These are phyloP conservation scores for Populus ilicifolia DNA, from an alignment of 345 rosid genomes.

Conservation along the genomic window DNA sequence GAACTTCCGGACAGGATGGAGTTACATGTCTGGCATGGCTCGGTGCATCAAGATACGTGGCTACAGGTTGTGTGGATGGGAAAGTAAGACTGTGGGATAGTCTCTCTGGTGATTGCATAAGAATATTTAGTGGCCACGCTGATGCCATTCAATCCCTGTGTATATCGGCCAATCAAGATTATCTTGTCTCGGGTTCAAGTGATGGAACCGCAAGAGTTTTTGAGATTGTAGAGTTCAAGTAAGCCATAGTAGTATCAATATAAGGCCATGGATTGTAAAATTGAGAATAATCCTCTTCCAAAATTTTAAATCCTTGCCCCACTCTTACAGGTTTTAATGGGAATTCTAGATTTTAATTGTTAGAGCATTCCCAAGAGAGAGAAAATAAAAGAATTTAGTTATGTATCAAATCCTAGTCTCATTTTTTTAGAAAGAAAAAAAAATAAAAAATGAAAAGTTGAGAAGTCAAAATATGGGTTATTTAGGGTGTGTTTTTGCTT, in stretches of 20 bases:
- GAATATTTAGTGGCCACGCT: constrained; percentile 61
- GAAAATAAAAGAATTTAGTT: too few relatives aligned
- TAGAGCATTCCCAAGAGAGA: too few relatives aligned
- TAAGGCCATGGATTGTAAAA: too few relatives aligned
- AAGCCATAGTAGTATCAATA: not conserved
- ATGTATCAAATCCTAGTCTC: too few relatives aligned
- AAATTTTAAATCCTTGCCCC: too few relatives aligned
- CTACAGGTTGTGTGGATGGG: constrained; percentile 76
- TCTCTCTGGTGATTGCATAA: constrained; percentile 65
- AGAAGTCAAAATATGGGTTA: too few relatives aligned
- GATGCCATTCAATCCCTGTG: constrained; percentile 56
- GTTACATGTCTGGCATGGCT: constrained; percentile 79
- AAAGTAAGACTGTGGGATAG: constrained; percentile 74
- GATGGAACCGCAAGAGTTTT: constrained; percentile 79
- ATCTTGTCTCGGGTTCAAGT: constrained; percentile 59
- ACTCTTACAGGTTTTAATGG: too few relatives aligned
- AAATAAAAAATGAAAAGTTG: too few relatives aligned
- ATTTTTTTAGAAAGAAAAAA: too few relatives aligned
- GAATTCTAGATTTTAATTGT: too few relatives aligned
- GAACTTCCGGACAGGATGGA: constrained; percentile 52
- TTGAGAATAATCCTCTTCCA: too few relatives aligned
- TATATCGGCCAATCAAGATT: constrained; percentile 43
- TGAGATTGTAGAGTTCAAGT: constrained; percentile 52
- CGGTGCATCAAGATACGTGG: constrained; percentile 57
- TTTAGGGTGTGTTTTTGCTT: too few relatives aligned